These are phyloP conservation scores for Capsicum chinense DNA, from an alignment of 257 asterid genomes.

Conservation along the genomic window DNA sequence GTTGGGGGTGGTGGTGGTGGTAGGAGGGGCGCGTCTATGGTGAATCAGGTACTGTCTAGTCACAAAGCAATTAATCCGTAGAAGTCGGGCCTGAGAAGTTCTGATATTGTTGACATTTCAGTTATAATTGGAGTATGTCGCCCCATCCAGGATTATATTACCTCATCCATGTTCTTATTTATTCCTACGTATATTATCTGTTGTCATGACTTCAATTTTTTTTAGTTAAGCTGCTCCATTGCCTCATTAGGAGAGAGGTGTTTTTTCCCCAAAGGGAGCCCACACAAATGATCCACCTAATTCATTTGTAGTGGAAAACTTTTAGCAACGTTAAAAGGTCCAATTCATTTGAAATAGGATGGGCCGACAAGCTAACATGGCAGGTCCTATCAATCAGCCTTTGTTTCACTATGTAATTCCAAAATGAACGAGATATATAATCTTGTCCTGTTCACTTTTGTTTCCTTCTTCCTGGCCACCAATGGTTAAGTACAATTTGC, in stretches of 20 bases:
- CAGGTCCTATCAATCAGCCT: not conserved
- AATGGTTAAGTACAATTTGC: not conserved
- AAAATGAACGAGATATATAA: not conserved
- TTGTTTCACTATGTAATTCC: not conserved
- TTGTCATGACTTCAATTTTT: not conserved
- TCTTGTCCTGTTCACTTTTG: not conserved
- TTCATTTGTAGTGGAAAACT: not conserved
- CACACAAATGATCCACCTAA: conserved; percentile 1
- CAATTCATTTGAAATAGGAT: not conserved
- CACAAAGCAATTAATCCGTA: not conserved
- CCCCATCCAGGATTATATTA: not conserved
- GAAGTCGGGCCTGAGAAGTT: conserved; percentile 2
- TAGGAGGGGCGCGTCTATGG: not conserved
- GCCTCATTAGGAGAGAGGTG: not conserved
- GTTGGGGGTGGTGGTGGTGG: too few species aligned
- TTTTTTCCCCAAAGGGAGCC: not conserved
- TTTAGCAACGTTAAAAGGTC: not conserved
- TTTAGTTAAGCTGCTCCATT: not conserved
- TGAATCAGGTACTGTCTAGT: not conserved
- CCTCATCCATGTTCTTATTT: conserved; percentile 9
- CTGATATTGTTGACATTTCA: not conserved
- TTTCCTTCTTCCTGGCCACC: conserved; percentile 7
- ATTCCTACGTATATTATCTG: not conserved
- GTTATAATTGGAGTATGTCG: not conserved
- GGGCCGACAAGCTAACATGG: conserved; percentile 17